phyloP scores from a whole-genome alignment of 148 eudicot species.

The Polygonum maritimum region DNA sequence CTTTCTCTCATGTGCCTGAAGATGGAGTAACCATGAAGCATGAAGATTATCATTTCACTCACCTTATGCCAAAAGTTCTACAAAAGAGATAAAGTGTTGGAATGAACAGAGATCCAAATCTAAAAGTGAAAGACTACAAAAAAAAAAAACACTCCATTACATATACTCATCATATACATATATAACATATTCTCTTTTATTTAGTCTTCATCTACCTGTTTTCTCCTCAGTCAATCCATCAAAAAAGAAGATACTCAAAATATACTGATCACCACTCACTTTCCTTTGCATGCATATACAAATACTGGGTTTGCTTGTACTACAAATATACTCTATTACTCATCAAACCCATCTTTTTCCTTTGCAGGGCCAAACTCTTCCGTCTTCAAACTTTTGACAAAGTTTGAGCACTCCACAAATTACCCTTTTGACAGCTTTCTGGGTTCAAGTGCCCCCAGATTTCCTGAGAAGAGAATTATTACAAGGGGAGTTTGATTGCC shows the following conservation, averaged over 20 bases:
- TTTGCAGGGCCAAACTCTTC: slow-evolving; percentile 8
- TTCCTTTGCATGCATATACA: background rate
- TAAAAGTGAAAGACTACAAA: background rate
- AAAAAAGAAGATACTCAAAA: background rate
- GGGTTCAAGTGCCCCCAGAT: background rate
- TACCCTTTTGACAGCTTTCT: background rate
- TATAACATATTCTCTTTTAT: background rate
- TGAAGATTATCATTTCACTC: background rate
- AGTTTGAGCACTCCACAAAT: background rate
- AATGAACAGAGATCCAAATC: background rate
- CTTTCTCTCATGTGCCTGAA: slow-evolving; percentile 1
- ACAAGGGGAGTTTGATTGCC: background rate
- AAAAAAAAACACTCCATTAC: background rate
- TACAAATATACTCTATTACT: slow-evolving; percentile 4
- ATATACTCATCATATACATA: background rate
- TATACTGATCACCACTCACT: background rate
- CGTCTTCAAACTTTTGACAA: background rate
- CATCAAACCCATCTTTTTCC: background rate
- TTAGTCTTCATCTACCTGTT: background rate
- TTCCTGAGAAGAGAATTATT: background rate
- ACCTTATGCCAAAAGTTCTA: background rate
- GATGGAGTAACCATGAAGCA: background rate
- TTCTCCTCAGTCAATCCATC: slow-evolving; percentile 1
- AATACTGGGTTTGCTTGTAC: slow-evolving; percentile 2
- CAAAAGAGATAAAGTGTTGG: background rate